These are phyloP conservation scores for Hypoxylon subgilvum DNA, from an alignment of 495 filamentous ascomycete genomes.

Conservation along the genomic window DNA sequence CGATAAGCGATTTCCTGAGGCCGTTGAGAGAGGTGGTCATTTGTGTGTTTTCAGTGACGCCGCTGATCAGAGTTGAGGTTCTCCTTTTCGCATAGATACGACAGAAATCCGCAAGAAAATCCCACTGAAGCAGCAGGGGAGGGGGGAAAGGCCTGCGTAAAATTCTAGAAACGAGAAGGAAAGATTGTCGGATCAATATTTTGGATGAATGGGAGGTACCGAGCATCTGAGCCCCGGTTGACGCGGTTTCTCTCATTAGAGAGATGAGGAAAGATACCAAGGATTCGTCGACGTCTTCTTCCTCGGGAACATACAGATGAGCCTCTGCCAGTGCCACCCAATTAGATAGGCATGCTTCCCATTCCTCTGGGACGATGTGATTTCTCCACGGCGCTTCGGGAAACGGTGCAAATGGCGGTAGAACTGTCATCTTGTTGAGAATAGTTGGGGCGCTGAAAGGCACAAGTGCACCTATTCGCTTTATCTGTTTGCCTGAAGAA, in stretches of 20 bases:
- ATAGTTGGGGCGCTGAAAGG: not conserved
- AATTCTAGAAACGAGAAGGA: slow-evolving; percentile 62
- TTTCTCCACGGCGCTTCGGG: slow-evolving; percentile 71
- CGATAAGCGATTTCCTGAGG: slow-evolving; percentile 53
- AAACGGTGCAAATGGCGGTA: slow-evolving; percentile 77
- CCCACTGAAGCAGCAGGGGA: slow-evolving; percentile 55
- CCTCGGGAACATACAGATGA: slow-evolving; percentile 63
- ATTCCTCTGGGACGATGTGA: slow-evolving; percentile 70
- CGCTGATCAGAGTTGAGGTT: slow-evolving; percentile 36
- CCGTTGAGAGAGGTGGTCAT: slow-evolving; percentile 44
- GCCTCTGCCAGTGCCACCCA: slow-evolving; percentile 71
- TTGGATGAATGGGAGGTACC: slow-evolving; percentile 55
- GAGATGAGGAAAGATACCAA: slow-evolving; percentile 65
- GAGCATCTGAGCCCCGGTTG: slow-evolving; percentile 46
- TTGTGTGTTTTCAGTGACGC: slow-evolving; percentile 43
- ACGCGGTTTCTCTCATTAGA: slow-evolving; percentile 61
- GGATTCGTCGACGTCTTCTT: slow-evolving; percentile 64
- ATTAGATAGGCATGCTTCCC: slow-evolving; percentile 77
- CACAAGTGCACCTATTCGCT: not conserved
- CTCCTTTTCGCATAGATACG: slow-evolving; percentile 61
- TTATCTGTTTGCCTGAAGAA: too few species aligned
- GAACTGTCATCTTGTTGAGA: slow-evolving; percentile 24
- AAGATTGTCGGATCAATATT: slow-evolving; percentile 64
- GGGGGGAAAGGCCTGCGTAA: slow-evolving; percentile 54
- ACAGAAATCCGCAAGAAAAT: slow-evolving; percentile 63